Conservation (phyloP, 768 basidiomycete species). For the Scleroderma citrinum region DNA sequence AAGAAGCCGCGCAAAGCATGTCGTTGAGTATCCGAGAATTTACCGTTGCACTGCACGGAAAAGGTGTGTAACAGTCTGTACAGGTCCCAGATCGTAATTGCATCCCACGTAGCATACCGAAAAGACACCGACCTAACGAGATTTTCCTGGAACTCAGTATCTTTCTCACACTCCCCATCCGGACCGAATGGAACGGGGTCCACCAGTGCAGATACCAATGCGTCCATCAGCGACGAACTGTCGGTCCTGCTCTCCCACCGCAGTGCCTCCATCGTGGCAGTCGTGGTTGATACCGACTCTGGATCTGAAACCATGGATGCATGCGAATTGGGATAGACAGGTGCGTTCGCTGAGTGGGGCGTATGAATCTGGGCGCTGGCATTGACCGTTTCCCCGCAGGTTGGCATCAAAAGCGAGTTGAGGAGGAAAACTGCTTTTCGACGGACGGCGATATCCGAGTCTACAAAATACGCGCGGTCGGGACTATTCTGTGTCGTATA, state of each 20-base stretch:
- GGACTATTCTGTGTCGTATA: background rate
- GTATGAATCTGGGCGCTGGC: conserved; percentile 13
- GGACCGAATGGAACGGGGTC: conserved; percentile 57
- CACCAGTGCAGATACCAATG: conserved; percentile 47
- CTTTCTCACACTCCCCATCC: conserved; percentile 60
- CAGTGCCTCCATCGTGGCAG: conserved; percentile 45
- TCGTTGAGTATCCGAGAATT: conserved; percentile 27
- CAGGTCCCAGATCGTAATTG: background rate
- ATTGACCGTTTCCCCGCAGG: conserved; percentile 9
- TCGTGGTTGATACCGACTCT: conserved; percentile 43
- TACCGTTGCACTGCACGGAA: conserved; percentile 34
- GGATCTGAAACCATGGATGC: conserved; percentile 57
- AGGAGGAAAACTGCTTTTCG: conserved; percentile 78
- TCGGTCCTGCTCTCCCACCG: conserved; percentile 25
- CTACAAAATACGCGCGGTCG: conserved; percentile 32
- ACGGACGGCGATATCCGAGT: conserved; percentile 72
- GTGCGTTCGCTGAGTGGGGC: conserved; percentile 20
- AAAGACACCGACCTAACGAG: conserved; percentile 39
- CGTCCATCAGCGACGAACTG: conserved; percentile 35
- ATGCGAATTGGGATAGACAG: conserved; percentile 70
- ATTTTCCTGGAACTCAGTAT: conserved; percentile 64
- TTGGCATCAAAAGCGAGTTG: conserved; percentile 59
- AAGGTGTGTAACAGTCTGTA: conserved; percentile 50
- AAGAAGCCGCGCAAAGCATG: conserved; percentile 24
- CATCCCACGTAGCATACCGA: no score